Percentiles rank a stretch among this genome's conserved stretches.
Evolutionary conservation across 108 stramenopile genomes (phyloP).

Genomic region (Schizochytrium sp.): DNA sequence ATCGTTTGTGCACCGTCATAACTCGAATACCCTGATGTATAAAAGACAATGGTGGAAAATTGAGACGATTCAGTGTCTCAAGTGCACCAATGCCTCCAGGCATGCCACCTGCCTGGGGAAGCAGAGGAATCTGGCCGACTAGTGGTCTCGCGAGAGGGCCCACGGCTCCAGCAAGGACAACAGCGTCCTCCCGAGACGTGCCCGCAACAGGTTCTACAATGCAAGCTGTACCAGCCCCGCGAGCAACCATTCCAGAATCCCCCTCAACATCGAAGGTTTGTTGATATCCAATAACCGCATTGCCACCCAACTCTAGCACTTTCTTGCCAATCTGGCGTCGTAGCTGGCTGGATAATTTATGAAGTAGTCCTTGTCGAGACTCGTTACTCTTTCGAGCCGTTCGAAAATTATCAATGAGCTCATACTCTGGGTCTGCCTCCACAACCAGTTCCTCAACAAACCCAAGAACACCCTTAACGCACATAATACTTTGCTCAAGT

Average conservation of each 20-base stretch:
- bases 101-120: neutral
- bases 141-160: neutral
- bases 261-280: conserved; percentile 96
- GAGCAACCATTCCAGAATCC: conserved; percentile 92
- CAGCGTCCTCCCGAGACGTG: neutral
- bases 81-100: conserved; percentile 7
- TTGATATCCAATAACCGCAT: conserved; percentile 89
- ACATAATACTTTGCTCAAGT: conserved; percentile 83
- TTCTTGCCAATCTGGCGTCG: conserved; percentile 91
- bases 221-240: conserved; percentile 92
- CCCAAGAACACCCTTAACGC: conserved; percentile 86
- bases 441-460: conserved; percentile 97
- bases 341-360: conserved; percentile 87
- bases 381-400: conserved; percentile 86
- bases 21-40: neutral
- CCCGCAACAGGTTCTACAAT: conserved; percentile 13
- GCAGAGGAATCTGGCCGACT: neutral
- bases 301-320: conserved; percentile 82
- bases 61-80: neutral
- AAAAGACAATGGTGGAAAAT: conserved; percentile 6
- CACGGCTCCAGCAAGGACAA: neutral
- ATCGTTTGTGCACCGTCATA: neutral
- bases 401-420: conserved; percentile 83
- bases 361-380: conserved; percentile 88
- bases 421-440: conserved; percentile 96